phyloP scores from a whole-genome alignment of 805 yeast species.

The Scheffersomyces amazonensis region DNA sequence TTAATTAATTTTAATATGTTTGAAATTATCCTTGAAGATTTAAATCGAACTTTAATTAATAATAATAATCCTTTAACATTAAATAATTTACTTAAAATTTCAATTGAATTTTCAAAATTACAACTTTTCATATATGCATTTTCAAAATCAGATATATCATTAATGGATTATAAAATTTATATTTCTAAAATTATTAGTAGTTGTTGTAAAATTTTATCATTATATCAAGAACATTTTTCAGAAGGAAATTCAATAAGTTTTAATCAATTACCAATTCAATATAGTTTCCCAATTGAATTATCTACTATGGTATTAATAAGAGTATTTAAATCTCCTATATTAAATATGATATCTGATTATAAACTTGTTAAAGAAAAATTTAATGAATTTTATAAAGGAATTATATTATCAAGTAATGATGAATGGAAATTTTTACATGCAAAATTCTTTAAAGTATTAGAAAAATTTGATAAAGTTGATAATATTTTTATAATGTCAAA shows the following conservation, averaged over 20 bases:
- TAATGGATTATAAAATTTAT: constrained; percentile 25
- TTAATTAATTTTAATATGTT: constrained; percentile 41
- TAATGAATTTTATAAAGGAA: constrained; percentile 14
- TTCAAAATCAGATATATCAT: constrained; percentile 19
- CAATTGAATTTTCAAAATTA: constrained; percentile 34
- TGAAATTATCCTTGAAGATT: constrained; percentile 36
- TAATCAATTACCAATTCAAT: constrained; percentile 40
- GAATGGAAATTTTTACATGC: constrained; percentile 20
- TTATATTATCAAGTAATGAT: constrained; percentile 12
- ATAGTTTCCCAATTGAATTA: constrained; percentile 35
- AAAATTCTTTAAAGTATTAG: constrained; percentile 19
- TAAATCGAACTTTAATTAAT: constrained; percentile 9
- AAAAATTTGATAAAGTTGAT: constrained; percentile 19
- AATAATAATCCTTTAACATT: constrained; percentile 13
- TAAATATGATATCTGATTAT: constrained; percentile 22
- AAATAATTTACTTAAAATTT: constrained; percentile 23
- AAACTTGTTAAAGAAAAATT: constrained; percentile 20
- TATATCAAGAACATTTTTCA: constrained; percentile 13
- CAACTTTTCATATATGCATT: constrained; percentile 37
- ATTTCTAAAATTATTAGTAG: constrained; percentile 25
- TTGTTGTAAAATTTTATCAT: constrained; percentile 23
- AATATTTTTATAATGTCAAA: constrained; percentile 5
- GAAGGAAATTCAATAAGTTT: constrained; percentile 1
- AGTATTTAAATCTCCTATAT: constrained; percentile 28
- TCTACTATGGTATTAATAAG: constrained; percentile 27